Evolutionary conservation across 768 basidiomycete species (phyloP), one percentile per base, ranked within the genome.

Genomic region (Termitomyces eurrhizus): DNA sequence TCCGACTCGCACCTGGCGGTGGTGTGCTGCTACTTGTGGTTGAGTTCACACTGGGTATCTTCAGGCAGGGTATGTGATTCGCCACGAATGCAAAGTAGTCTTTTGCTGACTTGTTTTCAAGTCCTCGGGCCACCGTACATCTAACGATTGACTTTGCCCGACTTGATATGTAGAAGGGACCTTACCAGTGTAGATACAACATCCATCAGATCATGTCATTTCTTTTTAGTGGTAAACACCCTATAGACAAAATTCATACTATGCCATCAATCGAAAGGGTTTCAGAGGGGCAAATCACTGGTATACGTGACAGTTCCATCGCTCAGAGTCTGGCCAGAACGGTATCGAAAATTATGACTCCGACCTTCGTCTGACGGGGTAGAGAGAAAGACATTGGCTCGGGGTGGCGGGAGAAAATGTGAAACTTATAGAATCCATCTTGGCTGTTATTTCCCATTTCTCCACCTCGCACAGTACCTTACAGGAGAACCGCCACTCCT

Each of bases 11-110:
- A 13, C 96, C 96, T 0, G 96, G 96, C 49, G 96, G 96, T 54
- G 96, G 96, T 72, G 89, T 99, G 13, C 74, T 99, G 35, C 78
- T 99, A 33, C 82, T 99, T 37, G 95, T 95, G n/a, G 93, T 95
- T 18, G 93, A 95, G 73, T 87, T 91, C 62, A 93, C 91, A 2
- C 73, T 94, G 42, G 85, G 82, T 21, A 67, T 90, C 59, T 93
- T 95, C 73, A 84, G 93, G 64, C 78, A 85, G 68, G 82, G 90
- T 91, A 63, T 24, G 77, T 69, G 11, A 29, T 56, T 58, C 39
- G 35, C 53, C 48, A 32, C 16, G 42, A 59, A 57, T 18, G n/a
- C 29, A 16, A 35, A 26, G 8, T 5, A 26, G 45, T 67, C 6
- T 35, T 46, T 33, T 51, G 26, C 54, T 57, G 9, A 62, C 8